phyloP scores from a whole-genome alignment of 2,329 filamentous ascomycete genomes.

The Claviceps digitariae region DNA sequence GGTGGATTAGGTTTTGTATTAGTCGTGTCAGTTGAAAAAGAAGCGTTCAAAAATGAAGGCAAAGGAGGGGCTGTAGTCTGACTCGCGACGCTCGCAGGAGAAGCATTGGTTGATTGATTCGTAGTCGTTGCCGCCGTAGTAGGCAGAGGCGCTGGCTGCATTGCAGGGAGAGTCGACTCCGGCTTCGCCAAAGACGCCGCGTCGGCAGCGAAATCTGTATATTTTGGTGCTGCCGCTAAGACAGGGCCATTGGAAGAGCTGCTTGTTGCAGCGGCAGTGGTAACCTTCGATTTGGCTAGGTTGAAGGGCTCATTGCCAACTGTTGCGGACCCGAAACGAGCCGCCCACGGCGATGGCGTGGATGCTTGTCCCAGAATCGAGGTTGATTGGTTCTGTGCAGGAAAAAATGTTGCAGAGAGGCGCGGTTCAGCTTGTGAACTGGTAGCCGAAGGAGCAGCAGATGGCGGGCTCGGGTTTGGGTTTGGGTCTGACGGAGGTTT shows the following conservation, averaged over 20 bases:
- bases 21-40: not conserved
- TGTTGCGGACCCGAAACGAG: not conserved
- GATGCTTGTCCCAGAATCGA: not conserved
- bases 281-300: not conserved
- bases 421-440: not conserved
- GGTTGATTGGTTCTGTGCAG: not conserved
- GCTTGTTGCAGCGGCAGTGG: not conserved
- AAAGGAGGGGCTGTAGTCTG: not conserved
- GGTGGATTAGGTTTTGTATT: not conserved
- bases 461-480: not conserved
- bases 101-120: not conserved
- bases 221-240: not conserved
- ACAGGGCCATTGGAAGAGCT: not conserved
- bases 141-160: not conserved
- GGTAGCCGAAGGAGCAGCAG: not conserved
- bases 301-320: not conserved
- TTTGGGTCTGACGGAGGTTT: conserved; percentile 7
- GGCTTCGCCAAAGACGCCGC: not conserved
- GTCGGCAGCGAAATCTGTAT: not conserved
- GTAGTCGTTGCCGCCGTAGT: not conserved
- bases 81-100: not conserved
- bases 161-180: not conserved
- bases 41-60: not conserved
- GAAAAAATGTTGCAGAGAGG: not conserved
- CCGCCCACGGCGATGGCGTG: not conserved